Evolutionary conservation across 495 filamentous ascomycete genomes (phyloP).

Genomic region (Aspergillus coremiiformis): DNA sequence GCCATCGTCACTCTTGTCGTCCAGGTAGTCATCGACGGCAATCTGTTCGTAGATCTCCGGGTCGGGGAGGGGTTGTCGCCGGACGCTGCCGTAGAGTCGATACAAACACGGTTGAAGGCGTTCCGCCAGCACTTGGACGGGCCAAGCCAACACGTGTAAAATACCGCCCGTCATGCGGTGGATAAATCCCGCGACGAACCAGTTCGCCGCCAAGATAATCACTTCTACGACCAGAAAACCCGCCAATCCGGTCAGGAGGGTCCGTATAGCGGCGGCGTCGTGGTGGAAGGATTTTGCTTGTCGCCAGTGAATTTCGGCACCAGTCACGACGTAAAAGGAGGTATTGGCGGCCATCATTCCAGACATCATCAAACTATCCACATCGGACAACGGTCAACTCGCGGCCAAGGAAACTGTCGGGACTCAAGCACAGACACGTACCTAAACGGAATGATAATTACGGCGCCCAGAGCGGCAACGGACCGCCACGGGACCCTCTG

Average conservation of each 20-base stretch:
- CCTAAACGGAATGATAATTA: conserved; percentile 30
- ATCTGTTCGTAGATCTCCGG: conserved; percentile 29
- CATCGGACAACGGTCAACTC: background rate
- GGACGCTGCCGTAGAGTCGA: conserved; percentile 3
- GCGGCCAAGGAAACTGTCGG: no score
- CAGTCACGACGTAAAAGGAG: conserved; percentile 30
- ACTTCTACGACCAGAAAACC: conserved; percentile 29
- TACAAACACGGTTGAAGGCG: conserved; percentile 10
- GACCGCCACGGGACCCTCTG: conserved; percentile 21
- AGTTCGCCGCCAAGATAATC: conserved; percentile 18
- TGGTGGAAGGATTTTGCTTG: conserved; percentile 28
- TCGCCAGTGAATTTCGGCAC: conserved; percentile 37
- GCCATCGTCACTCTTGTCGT: conserved; percentile 25
- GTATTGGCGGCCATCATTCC: conserved; percentile 32
- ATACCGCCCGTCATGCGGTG: conserved; percentile 24
- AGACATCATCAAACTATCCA: conserved; percentile 24
- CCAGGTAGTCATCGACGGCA: conserved; percentile 21
- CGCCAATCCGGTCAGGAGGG: conserved; percentile 32
- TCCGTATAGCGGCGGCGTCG: conserved; percentile 31
- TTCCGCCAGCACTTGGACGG: conserved; percentile 17
- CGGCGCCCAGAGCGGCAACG: conserved; percentile 15
- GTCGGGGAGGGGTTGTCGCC: conserved; percentile 18
- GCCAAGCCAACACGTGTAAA: conserved; percentile 26
- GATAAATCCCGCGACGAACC: conserved; percentile 17
- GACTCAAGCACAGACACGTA: no score